Evolutionary conservation across 1,284 basidiomycete species (phyloP), one percentile per base, ranked within the genome.

Genomic region (Rugosomyces carneus): DNA sequence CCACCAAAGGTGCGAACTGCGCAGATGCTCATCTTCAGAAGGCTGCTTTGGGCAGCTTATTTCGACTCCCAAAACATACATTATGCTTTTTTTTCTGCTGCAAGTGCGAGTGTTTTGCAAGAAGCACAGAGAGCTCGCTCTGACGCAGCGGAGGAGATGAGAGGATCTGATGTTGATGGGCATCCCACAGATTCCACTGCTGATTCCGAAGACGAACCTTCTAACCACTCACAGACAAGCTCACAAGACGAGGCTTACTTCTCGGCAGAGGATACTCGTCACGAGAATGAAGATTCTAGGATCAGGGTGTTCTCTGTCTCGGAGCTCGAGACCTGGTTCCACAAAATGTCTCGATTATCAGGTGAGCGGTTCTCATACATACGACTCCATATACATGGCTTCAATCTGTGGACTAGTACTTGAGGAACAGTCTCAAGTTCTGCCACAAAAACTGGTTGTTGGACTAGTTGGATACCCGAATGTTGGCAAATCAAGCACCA

Each of bases 391-490:
- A n/a, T 16, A 20, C 5, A 36, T 20, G 32, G 18, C 37, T 44
- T 37, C 18, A 31, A 54, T 20, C 11, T 29, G 10, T 43, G 36
- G 26, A 11, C 35, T 56, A 90, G 90, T 69, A 27, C 93, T 93
- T 57, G 69, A 73, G 11, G 78, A 81, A 40, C 65, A 73, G 1
- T 72, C 71, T n/a, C 83, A 84, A 10, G 73, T 79, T 41, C 67
- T 73, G 9, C 76, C 80, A 0, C 64, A 74, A 20, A 93, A 84
- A 62, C 76, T 97, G 2, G 82, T 88, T 23, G 86, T 99, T 44
- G 96, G 95, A 7, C 81, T 99, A 18, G 93, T 99, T 38, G 95
- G 96, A n/a, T 96, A 97, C 61, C 95, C 95, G 0, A 99, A 99
- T 61, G 95, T 99, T 37, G 96, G 95, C 20, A 99, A 99, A 67